Evolutionary conservation across 2,329 filamentous ascomycete genomes (phyloP).

Genomic region (Aspergillus felis): DNA sequence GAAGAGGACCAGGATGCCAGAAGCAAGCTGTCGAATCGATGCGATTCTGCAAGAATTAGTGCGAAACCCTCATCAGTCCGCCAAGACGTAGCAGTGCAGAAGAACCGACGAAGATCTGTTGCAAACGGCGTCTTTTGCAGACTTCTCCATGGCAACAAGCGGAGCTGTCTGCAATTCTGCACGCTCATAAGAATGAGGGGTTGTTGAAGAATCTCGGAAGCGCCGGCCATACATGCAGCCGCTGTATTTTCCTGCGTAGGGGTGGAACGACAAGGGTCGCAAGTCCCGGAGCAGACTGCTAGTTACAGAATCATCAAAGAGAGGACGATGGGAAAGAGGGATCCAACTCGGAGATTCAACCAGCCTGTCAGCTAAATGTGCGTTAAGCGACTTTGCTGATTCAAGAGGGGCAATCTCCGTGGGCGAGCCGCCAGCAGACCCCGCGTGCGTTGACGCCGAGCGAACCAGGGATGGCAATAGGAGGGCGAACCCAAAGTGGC

Average conservation of each 20-base stretch:
- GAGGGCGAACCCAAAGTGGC: not conserved
- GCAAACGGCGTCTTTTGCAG: not conserved
- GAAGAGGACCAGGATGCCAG: not conserved
- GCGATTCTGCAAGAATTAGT: not conserved
- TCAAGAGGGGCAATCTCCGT: constrained; percentile 2
- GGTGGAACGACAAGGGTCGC: constrained; percentile 8
- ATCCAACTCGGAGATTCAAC: constrained; percentile 6
- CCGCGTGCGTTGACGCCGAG: constrained; percentile 15
- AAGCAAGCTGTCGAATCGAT: not conserved
- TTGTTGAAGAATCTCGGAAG: not conserved
- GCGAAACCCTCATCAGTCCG: not conserved
- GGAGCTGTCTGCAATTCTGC: not conserved
- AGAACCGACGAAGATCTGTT: not conserved
- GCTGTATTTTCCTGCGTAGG: constrained; percentile 4
- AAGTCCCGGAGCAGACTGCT: not conserved
- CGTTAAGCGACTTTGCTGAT: constrained; percentile 1
- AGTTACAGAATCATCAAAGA: constrained; percentile 2
- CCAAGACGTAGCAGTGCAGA: not conserved
- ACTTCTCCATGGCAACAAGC: not conserved
- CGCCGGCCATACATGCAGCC: constrained; percentile 6
- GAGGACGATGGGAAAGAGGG: constrained; percentile 7
- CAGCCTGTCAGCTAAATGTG: not conserved
- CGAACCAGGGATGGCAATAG: constrained; percentile 12
- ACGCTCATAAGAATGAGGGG: not conserved
- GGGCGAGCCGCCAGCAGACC: constrained; percentile 15